Conservation (phyloP, 257 asterid genomes). For the Penstemon davidsonii region DNA sequence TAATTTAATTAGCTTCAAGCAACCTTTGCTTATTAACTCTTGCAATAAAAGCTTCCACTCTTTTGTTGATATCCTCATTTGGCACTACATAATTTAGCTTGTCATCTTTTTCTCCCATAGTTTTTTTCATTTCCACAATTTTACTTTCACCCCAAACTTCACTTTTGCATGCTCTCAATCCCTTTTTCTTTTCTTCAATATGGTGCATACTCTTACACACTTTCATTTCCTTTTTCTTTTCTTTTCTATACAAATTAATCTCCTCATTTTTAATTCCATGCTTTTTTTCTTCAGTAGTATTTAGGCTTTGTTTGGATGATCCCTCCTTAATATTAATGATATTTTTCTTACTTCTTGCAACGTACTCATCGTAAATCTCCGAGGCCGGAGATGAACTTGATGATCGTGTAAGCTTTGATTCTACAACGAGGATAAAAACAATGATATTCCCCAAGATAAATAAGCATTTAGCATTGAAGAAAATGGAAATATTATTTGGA, state of each 20-base stretch:
- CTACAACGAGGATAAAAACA: slow-evolving; percentile 35
- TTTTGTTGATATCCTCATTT: slow-evolving; percentile 39
- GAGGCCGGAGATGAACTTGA: slow-evolving; percentile 25
- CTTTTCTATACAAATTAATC: neutral
- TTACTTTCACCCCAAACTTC: slow-evolving; percentile 26
- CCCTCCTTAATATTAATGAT: neutral
- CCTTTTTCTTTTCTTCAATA: slow-evolving; percentile 24
- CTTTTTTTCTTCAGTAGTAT: slow-evolving; percentile 12
- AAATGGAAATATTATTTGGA: slow-evolving; percentile 4
- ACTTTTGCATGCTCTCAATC: slow-evolving; percentile 33
- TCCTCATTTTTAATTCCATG: neutral
- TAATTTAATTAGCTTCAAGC: slow-evolving; percentile 33
- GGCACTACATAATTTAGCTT: slow-evolving; percentile 17
- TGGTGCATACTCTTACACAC: slow-evolving; percentile 21
- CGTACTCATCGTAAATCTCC: slow-evolving; percentile 42
- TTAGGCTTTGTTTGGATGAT: neutral
- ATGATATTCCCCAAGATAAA: slow-evolving; percentile 45
- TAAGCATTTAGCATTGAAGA: slow-evolving; percentile 36
- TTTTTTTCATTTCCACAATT: slow-evolving; percentile 1
- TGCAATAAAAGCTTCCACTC: slow-evolving; percentile 53
- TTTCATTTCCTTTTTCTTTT: slow-evolving; percentile 15
- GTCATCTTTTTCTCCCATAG: slow-evolving; percentile 18
- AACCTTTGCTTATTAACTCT: slow-evolving; percentile 52
- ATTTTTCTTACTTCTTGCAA: slow-evolving; percentile 34
- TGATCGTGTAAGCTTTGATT: slow-evolving; percentile 29